Conservation (phyloP, 371 early-diverging fungal genomes). For the Syncephalastrum sp. region DNA sequence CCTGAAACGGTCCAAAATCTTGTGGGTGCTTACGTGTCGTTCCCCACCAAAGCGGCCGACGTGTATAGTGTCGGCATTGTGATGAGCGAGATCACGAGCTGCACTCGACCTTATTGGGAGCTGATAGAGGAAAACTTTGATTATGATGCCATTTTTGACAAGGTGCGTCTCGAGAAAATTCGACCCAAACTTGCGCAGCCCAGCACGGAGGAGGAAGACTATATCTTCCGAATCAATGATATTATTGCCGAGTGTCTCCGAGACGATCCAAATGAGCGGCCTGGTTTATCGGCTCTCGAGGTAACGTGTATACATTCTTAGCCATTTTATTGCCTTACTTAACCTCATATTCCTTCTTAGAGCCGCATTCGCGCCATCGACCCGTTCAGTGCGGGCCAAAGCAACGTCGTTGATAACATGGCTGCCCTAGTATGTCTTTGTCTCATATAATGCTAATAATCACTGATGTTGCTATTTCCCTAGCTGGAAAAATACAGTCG, state of each 20-base stretch:
- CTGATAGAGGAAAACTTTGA: constrained; percentile 11
- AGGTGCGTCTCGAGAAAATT: constrained; percentile 24
- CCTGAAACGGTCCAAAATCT: constrained; percentile 37
- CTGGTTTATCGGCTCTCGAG: constrained; percentile 33
- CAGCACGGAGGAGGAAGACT: constrained; percentile 27
- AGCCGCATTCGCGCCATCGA: constrained; percentile 42
- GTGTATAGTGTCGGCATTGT: constrained; percentile 48
- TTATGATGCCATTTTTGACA: constrained; percentile 17
- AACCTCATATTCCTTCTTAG: neutral
- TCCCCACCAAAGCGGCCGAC: constrained; percentile 40
- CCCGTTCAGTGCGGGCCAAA: constrained; percentile 36
- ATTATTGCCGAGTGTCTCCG: constrained; percentile 39
- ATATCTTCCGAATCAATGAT: constrained; percentile 38
- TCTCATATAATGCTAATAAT: neutral
- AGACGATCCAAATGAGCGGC: constrained; percentile 30
- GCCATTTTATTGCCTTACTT: neutral
- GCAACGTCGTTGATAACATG: constrained; percentile 50
- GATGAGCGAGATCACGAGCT: constrained; percentile 50
- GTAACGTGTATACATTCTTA: neutral
- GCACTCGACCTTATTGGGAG: constrained; percentile 37
- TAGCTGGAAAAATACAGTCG: constrained; percentile 51
- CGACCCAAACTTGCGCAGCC: constrained; percentile 24
- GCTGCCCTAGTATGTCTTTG: constrained; percentile 36
- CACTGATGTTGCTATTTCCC: neutral
- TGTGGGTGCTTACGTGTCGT: constrained; percentile 25